These are phyloP conservation scores for Dryas octopetala DNA, from an alignment of 306 rosid species.

Conservation along the genomic window DNA sequence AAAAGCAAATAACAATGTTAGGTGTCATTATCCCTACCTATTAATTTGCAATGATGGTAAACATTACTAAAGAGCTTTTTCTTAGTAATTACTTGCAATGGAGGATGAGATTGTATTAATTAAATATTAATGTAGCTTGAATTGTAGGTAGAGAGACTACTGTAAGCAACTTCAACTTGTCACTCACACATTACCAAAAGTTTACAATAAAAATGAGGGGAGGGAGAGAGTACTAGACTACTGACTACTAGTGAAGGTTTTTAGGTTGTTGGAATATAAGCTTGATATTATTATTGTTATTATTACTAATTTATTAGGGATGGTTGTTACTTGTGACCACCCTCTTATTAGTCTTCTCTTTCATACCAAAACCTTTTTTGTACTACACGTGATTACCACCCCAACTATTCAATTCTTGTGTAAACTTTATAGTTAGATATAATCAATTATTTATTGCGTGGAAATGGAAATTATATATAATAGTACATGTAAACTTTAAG, in stretches of 20 bases:
- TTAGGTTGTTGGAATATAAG: not conserved
- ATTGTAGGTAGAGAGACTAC: not conserved
- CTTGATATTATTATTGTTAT: not conserved
- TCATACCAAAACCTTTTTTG: not conserved
- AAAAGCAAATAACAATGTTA: too few species aligned
- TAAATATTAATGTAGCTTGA: too few species aligned
- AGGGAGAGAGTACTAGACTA: not conserved
- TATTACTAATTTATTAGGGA: not conserved
- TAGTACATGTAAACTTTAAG: not conserved
- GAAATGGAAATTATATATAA: too few species aligned
- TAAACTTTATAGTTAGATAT: not conserved
- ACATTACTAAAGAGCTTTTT: too few species aligned
- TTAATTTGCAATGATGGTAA: too few species aligned
- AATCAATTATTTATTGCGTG: too few species aligned
- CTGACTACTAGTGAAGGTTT: not conserved
- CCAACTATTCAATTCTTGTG: not conserved
- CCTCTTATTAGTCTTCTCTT: not conserved
- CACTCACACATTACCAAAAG: not conserved
- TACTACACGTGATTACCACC: not conserved
- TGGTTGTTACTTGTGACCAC: not conserved
- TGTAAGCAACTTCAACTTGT: not conserved
- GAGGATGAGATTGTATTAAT: too few species aligned
- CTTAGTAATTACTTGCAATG: too few species aligned
- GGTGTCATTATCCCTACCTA: too few species aligned
- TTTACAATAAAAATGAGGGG: too few species aligned